These are phyloP conservation scores for Stenogyne calaminthoides DNA, from an alignment of 305 asterid genomes.

Conservation along the genomic window DNA sequence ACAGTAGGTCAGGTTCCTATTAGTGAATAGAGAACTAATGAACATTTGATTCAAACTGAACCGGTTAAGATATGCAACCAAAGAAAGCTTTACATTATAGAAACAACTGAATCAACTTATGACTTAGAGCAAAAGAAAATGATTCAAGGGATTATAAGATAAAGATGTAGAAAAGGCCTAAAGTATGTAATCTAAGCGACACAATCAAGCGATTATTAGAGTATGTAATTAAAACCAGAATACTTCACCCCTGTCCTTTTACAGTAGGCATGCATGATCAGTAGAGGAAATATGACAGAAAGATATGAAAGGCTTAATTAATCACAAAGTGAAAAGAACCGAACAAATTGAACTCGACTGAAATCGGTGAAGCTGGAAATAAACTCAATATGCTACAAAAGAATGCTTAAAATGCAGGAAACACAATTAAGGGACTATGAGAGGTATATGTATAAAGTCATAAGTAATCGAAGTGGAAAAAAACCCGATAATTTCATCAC, in stretches of 20 bases:
- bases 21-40: not conserved
- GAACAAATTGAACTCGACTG: not conserved
- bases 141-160: not conserved
- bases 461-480: not conserved
- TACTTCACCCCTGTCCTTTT: not conserved
- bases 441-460: not conserved
- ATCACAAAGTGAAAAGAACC: not conserved
- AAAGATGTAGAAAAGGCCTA: not conserved
- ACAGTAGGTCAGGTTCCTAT: not conserved
- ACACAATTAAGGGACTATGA: not conserved
- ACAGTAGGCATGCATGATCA: not conserved
- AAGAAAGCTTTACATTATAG: not conserved
- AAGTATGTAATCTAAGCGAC: no score
- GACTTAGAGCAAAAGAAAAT: not conserved
- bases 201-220: not conserved
- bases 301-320: not conserved
- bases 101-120: not conserved
- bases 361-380: not conserved
- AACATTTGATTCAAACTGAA: not conserved
- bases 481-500: slow-evolving; percentile 30
- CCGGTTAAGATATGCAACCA: not conserved
- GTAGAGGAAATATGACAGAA: not conserved
- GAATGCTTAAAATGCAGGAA: not conserved
- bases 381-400: not conserved
- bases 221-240: not conserved